Percentiles rank a stretch among this genome's conserved stretches.
Evolutionary conservation across 73 alveolate genomes (phyloP).

Genomic region (Tetrahymena borealis): DNA sequence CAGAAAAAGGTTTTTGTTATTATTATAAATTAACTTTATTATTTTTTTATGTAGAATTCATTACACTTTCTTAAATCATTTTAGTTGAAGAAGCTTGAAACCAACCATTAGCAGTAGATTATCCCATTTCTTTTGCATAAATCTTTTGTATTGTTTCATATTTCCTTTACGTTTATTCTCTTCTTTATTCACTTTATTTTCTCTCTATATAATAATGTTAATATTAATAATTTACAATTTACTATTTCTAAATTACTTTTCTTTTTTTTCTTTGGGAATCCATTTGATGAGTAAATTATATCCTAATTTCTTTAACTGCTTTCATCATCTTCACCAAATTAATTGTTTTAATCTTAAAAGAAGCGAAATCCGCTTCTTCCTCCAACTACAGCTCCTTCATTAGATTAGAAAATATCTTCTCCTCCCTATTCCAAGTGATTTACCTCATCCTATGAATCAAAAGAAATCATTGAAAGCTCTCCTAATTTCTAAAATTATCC

Average conservation of each 20-base stretch:
- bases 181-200: background rate
- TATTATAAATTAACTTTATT: background rate
- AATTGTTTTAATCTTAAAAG: background rate
- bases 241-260: background rate
- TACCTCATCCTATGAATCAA: background rate
- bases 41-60: no score
- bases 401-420: background rate
- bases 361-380: background rate
- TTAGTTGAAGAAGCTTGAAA: no score
- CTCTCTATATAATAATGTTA: background rate
- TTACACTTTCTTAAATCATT: no score
- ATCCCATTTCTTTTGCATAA: no score
- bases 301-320: background rate
- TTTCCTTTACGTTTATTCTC: no score
- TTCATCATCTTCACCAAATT: background rate
- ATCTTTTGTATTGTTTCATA: no score
- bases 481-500: background rate
- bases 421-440: background rate
- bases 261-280: background rate
- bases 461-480: background rate
- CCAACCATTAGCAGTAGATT: no score
- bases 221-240: background rate
- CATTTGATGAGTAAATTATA: background rate
- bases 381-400: background rate
- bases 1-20: background rate